Evolutionary conservation across 1,284 basidiomycete species (phyloP), one percentile per base, ranked within the genome.

Genomic region (Thecaphora thlaspeos): DNA sequence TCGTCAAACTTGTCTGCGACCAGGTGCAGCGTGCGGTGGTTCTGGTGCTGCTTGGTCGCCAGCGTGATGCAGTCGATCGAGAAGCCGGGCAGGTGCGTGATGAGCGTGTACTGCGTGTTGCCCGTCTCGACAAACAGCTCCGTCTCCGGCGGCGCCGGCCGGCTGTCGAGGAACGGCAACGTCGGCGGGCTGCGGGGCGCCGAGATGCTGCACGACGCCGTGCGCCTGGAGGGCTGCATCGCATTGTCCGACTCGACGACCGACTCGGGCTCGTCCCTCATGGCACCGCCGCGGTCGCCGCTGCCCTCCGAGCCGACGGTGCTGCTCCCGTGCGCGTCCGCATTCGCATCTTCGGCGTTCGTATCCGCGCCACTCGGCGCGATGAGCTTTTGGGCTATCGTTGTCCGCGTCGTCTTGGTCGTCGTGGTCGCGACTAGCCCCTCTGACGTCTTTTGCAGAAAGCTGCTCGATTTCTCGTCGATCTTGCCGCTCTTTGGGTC

Each of bases 1-100:
- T 59, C 48, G 26, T 67, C 67, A 58, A 62, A 75, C 51, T 65
- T 71, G 61, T 71, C 73, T 2, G 73, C 73, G 2, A 73, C 61
- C 40, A 76, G 66, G 42, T 73, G 64, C 41, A 76, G 46, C 12
- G 72, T 75, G 24, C 68, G 64, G n/a, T 71, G 61, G 19, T 68
- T 55, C 37, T 54, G 51, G 41, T 64, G 58, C 11, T 65, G 69
- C 46, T 76, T 75, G 34, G 70, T 73, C 0, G 68, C 67, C 10
- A 76, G 52, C 18, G 72, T 75, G 42, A 76, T 70, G 38, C 64
- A 65, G 30, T 75, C 70, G 4, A 75, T 48, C 30, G 53, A 52
- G 37, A 76, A 75, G 14, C 70, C 70, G 11, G 73, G 73, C n/a
- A 76, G 54, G 24, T 55, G 40, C 4, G 62, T 59, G 12, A 58